Percentiles rank a stretch among this genome's conserved stretches.
These are phyloP conservation scores for Ophiocytium majus DNA, from an alignment of 352 stramenopile species.

Conservation along the genomic window DNA sequence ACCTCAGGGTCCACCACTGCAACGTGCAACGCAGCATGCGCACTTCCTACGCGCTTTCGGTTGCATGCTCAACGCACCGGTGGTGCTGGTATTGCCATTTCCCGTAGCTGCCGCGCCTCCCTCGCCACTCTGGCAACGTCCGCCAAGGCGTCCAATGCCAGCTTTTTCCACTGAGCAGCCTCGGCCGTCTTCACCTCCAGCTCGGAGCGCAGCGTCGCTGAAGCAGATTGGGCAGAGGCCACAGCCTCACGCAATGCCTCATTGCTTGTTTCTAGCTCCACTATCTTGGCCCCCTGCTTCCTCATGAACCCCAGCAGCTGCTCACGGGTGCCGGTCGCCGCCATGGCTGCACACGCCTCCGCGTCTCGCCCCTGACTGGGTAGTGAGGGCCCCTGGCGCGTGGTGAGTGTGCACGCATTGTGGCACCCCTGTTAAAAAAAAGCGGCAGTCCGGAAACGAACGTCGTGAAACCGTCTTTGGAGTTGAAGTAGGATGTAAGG, in stretches of 20 bases:
- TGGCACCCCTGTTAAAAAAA: too few relatives aligned
- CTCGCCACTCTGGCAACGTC: not conserved
- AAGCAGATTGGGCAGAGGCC: not conserved
- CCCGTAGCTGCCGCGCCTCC: not conserved
- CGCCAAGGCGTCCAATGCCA: not conserved
- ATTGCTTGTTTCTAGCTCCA: not conserved
- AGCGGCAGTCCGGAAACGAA: too few relatives aligned
- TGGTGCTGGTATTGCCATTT: not conserved
- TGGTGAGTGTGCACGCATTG: too few relatives aligned
- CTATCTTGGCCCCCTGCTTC: slow-evolving; percentile 7
- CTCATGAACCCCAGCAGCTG: not conserved
- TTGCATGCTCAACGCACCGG: not conserved
- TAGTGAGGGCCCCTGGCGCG: too few relatives aligned
- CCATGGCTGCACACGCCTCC: too few relatives aligned
- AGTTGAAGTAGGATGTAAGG: too few relatives aligned
- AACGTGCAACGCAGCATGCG: too few relatives aligned
- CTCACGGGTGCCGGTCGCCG: not conserved
- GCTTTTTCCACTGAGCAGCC: not conserved
- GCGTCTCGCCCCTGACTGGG: too few relatives aligned
- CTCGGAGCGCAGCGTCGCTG: not conserved
- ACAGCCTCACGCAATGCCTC: not conserved
- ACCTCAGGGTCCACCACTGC: not conserved
- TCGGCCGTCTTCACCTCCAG: not conserved
- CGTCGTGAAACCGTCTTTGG: too few relatives aligned
- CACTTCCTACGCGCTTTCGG: too few relatives aligned